phyloP scores from a whole-genome alignment of 2,329 filamentous ascomycete genomes.

The Trichophyton schoenleinii region DNA sequence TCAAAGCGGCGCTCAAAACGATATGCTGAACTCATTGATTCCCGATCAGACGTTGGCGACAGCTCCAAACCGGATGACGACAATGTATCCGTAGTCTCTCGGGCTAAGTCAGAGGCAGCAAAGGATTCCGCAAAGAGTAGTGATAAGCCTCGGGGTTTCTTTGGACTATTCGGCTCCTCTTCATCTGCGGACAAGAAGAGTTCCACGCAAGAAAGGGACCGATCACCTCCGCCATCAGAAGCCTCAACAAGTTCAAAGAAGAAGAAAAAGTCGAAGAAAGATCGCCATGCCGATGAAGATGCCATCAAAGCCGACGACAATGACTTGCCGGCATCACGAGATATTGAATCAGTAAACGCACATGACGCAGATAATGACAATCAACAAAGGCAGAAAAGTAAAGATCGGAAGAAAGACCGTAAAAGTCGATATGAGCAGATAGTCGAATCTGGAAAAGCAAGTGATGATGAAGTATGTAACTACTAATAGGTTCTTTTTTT shows the following conservation, averaged over 20 bases:
- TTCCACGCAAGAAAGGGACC: background rate
- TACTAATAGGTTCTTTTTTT: background rate
- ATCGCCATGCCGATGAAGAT: constrained; percentile 36
- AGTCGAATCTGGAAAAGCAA: constrained; percentile 9
- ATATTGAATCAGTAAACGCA: constrained; percentile 28
- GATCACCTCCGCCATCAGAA: constrained; percentile 10
- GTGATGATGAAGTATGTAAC: constrained; percentile 27
- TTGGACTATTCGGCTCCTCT: constrained; percentile 25
- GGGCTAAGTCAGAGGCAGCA: constrained; percentile 20
- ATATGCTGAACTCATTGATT: constrained; percentile 15
- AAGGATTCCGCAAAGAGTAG: constrained; percentile 9
- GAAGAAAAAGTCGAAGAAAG: constrained; percentile 32
- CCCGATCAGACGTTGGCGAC: constrained; percentile 17
- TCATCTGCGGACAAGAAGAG: constrained; percentile 6
- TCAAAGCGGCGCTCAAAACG: constrained; percentile 18
- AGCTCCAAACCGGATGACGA: constrained; percentile 20
- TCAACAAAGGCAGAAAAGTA: constrained; percentile 16
- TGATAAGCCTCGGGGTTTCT: constrained; percentile 24
- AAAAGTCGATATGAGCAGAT: constrained; percentile 28
- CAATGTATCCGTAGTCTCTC: constrained; percentile 23
- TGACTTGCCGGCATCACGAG: constrained; percentile 37
- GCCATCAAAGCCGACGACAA: constrained; percentile 38
- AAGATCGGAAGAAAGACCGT: constrained; percentile 21
- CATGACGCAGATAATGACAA: constrained; percentile 19
- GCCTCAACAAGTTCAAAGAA: constrained; percentile 31